Evolutionary conservation across 2,329 filamentous ascomycete species (phyloP).

Genomic region (Paecilomyces fulvus): DNA sequence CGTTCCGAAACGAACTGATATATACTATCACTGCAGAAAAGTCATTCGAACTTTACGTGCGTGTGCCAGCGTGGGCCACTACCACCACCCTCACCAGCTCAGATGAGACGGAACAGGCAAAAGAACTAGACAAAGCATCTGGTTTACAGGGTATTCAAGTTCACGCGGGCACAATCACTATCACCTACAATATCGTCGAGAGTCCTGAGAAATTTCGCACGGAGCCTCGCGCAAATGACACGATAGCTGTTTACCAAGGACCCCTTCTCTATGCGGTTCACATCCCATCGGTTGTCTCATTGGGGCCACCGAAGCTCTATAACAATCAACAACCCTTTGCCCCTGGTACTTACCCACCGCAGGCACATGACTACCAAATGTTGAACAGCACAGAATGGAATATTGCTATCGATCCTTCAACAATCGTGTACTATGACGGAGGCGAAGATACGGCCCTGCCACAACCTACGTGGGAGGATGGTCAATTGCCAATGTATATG

Average conservation of each 20-base stretch:
- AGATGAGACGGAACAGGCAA: background rate
- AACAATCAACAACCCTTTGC: constrained; percentile 12
- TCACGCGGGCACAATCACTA: constrained; percentile 20
- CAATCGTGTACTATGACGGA: constrained; percentile 22
- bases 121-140: constrained; percentile 24
- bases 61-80: constrained; percentile 39
- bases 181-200: constrained; percentile 25
- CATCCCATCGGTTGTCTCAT: constrained; percentile 21
- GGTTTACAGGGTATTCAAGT: constrained; percentile 33
- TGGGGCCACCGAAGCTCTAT: constrained; percentile 6
- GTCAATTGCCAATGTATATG: constrained; percentile 28
- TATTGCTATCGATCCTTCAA: constrained; percentile 24
- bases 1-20: constrained; percentile 32
- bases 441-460: constrained; percentile 8
- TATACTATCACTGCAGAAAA: constrained; percentile 32
- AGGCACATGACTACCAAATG: constrained; percentile 29
- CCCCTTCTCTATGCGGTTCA: constrained; percentile 38
- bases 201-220: constrained; percentile 19
- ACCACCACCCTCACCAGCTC: constrained; percentile 6
- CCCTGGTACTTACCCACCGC: constrained; percentile 16
- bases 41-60: constrained; percentile 37
- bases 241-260: constrained; percentile 37
- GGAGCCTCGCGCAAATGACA: constrained; percentile 33
- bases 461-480: constrained; percentile 21
- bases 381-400: constrained; percentile 21